Evolutionary conservation across 2,329 filamentous ascomycete genomes (phyloP), one percentile per base, ranked within the genome.

Genomic region (Phaeosphaeriaceae sp.): DNA sequence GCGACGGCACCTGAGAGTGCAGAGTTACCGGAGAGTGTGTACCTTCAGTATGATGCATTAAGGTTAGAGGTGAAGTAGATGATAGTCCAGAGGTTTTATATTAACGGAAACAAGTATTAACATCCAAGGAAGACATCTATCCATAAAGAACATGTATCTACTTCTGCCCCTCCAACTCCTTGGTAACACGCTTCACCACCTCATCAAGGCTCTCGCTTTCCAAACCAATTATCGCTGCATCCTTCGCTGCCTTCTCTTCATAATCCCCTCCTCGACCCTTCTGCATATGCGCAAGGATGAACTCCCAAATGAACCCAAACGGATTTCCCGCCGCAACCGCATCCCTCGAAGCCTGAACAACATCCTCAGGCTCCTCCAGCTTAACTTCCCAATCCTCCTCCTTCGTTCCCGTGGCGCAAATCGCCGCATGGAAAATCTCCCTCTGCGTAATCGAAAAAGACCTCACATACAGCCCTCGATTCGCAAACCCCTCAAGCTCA

Each of bases 21-120:
- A 0, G 50, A 85, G 5, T 56, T 87, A 47, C 78, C 83, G 0
- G 69, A 70, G 23, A 78, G 77, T 1, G 74, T 84, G 0, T 87
- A 87, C 63, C 77, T 87, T 9, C 83, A 87, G 71, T 87, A 87
- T 53, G 84, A 87, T 71, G 83, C 84, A 2, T 61, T 87, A 56
- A 74, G 83, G 42, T 60, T 87, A 32, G 84, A 87, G 63, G 61
- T 86, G 34, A 61, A 64, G 40, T 78, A 69, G 36, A 12, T 17
- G 17, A n/a, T n/a, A n/a, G n/a, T n/a, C n/a, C n/a, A n/a, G n/a
- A n/a, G n/a, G n/a, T n/a, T n/a, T n/a, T n/a, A n/a, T n/a, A n/a
- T n/a, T n/a, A n/a, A n/a, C n/a, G n/a, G n/a, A n/a, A n/a, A n/a
- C n/a, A n/a, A n/a, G n/a, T n/a, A n/a, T n/a, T n/a, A n/a, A n/a